These are phyloP conservation scores for Pulveroboletus sp. DNA, from an alignment of 768 basidiomycete genomes.

Conservation along the genomic window DNA sequence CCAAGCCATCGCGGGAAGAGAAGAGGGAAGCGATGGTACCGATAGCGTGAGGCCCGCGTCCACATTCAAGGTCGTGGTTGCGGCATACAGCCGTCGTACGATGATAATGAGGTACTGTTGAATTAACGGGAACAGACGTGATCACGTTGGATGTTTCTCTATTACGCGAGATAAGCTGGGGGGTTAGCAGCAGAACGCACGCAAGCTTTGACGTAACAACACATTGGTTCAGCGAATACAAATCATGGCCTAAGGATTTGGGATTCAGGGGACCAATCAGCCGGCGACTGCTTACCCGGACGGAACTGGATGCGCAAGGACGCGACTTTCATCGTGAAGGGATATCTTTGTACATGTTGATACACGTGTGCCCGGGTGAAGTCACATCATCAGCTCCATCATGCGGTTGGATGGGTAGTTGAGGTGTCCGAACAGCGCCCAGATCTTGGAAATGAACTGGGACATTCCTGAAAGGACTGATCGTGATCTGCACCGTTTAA, in stretches of 20 bases:
- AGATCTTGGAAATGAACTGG: constrained; percentile 18
- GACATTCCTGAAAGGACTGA: constrained; percentile 19
- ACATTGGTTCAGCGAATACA: too few species aligned
- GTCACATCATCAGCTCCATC: constrained; percentile 9
- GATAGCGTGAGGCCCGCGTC: constrained; percentile 17
- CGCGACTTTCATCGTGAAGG: constrained; percentile 7
- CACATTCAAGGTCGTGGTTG: too few species aligned
- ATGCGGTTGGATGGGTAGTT: constrained; percentile 10
- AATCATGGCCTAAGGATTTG: too few species aligned
- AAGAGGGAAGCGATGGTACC: constrained; percentile 1
- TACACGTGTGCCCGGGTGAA: constrained; percentile 22
- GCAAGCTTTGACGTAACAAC: too few species aligned
- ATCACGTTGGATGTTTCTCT: constrained; percentile 7
- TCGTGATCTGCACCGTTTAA: constrained; percentile 24
- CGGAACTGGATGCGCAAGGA: constrained; percentile 13
- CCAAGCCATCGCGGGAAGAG: constrained; percentile 19
- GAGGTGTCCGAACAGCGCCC: constrained; percentile 19
- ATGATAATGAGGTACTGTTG: constrained; percentile 8
- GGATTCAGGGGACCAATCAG: constrained; percentile 16
- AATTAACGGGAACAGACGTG: too few species aligned
- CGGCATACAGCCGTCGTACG: constrained; percentile 7
- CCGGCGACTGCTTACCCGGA: constrained; percentile 18
- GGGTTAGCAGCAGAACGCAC: too few species aligned
- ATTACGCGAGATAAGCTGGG: constrained; percentile 21
- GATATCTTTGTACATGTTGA: constrained; percentile 13